Percentiles rank a stretch among this genome's conserved stretches.
Evolutionary conservation across 345 rosid species (phyloP).

Genomic region (Citrus reticulata): DNA sequence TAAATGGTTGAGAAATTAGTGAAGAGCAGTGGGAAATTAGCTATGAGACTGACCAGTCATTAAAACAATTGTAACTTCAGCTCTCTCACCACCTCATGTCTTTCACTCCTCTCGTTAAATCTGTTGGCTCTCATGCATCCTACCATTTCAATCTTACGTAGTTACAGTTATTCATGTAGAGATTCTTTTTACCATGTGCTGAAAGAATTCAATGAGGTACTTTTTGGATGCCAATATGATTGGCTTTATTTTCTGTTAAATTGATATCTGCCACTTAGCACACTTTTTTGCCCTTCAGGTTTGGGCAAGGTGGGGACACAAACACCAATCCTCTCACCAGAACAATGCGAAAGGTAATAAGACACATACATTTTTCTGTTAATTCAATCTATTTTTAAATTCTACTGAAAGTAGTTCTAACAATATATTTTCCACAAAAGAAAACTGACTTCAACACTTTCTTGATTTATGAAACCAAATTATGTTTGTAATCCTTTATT

Average conservation of each 20-base stretch:
- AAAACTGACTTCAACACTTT: neutral
- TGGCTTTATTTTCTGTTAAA: neutral
- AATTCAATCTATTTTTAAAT: conserved; percentile 1
- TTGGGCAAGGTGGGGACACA: conserved; percentile 62
- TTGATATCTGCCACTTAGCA: neutral
- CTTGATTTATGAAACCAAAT: neutral
- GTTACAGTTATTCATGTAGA: neutral
- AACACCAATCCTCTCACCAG: conserved; percentile 68
- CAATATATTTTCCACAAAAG: neutral
- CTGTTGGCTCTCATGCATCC: neutral
- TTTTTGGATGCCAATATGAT: neutral
- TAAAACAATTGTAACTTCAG: neutral
- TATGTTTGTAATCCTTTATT: neutral
- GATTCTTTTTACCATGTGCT: neutral
- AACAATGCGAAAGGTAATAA: conserved; percentile 44
- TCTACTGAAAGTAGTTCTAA: conserved; percentile 1
- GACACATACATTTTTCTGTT: neutral
- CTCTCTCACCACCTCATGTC: neutral
- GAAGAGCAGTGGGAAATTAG: neutral
- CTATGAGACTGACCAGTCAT: neutral
- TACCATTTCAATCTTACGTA: neutral
- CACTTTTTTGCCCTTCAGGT: conserved; percentile 39
- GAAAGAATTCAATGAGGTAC: neutral
- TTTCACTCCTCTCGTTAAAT: neutral
- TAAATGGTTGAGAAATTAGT: conserved; percentile 3